Evolutionary conservation across 2,329 filamentous ascomycete species (phyloP).

Genomic region (Xylariaceae sp.): DNA sequence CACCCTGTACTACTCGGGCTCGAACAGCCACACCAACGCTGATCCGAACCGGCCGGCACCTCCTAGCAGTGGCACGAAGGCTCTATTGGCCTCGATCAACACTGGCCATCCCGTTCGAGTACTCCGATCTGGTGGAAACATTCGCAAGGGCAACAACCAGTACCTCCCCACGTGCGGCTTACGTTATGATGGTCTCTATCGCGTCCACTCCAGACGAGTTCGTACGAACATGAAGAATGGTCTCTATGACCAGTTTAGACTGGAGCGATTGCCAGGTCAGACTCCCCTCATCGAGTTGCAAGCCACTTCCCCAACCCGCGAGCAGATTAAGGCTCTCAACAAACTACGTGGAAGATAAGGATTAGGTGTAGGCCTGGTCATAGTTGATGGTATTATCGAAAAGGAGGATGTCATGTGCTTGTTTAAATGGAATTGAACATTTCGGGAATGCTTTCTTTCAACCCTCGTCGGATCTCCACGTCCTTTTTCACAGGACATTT

Average conservation of each 20-base stretch:
- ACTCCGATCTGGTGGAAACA: conserved; percentile 23
- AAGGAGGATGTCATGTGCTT: neutral
- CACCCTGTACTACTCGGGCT: conserved; percentile 19
- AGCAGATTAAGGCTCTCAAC: conserved; percentile 14
- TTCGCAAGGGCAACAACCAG: conserved; percentile 3
- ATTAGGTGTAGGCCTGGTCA: neutral
- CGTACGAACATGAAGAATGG: conserved; percentile 25
- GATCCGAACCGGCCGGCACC: conserved; percentile 12
- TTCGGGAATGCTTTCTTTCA: neutral
- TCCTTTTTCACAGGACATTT: too few relatives aligned
- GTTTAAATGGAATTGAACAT: neutral
- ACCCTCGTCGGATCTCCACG: too few relatives aligned
- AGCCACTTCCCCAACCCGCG: conserved; percentile 18
- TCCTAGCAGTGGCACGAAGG: conserved; percentile 20
- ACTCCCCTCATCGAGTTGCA: conserved; percentile 17
- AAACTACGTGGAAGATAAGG: conserved; percentile 5
- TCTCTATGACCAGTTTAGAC: conserved; percentile 28
- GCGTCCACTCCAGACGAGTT: conserved; percentile 7
- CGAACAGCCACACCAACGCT: conserved; percentile 18
- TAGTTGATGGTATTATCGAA: neutral
- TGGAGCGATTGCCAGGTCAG: conserved; percentile 21
- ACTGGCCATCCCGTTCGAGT: conserved; percentile 25
- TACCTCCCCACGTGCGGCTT: conserved; percentile 24
- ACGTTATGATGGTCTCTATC: conserved; percentile 30
- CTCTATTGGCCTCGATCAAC: conserved; percentile 21